phyloP scores from a whole-genome alignment of 164 flowering plant species.

The Houttuynia cordata region DNA sequence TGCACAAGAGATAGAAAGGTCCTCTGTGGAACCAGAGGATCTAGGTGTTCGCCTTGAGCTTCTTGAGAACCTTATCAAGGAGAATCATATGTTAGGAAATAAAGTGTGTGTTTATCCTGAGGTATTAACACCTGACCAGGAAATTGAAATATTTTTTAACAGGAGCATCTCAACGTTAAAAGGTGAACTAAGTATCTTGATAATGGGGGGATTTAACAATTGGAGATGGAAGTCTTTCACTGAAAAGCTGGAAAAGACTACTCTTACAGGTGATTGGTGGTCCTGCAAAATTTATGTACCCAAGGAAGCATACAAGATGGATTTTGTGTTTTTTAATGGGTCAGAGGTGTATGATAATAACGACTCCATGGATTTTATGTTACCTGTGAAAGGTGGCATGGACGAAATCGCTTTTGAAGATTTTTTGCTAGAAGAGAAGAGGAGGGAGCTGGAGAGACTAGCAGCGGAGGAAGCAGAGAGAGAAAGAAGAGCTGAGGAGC shows the following conservation, averaged over 20 bases:
- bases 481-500: slow-evolving; percentile 72
- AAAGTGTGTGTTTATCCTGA: slow-evolving; percentile 67
- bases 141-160: slow-evolving; percentile 68
- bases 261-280: slow-evolving; percentile 89
- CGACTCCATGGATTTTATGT: slow-evolving; percentile 55
- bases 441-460: slow-evolving; percentile 61
- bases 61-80: slow-evolving; percentile 51
- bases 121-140: slow-evolving; percentile 55
- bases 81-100: slow-evolving; percentile 34
- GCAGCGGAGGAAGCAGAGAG: slow-evolving; percentile 74
- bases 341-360: slow-evolving; percentile 78
- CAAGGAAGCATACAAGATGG: slow-evolving; percentile 71
- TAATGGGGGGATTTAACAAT: slow-evolving; percentile 95
- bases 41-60: slow-evolving; percentile 19
- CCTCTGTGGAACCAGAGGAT: slow-evolving; percentile 2
- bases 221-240: slow-evolving; percentile 93
- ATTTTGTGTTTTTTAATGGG: slow-evolving; percentile 88
- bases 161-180: slow-evolving; percentile 55
- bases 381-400: slow-evolving; percentile 72
- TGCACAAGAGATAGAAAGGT: slow-evolving; percentile 2
- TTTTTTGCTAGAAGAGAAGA: slow-evolving; percentile 92
- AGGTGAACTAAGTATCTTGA: slow-evolving; percentile 50
- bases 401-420: slow-evolving; percentile 66
- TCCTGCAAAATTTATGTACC: slow-evolving; percentile 80
- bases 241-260: slow-evolving; percentile 45